Evolutionary conservation across 805 yeast species (phyloP).

Genomic region (Lipomyces oligophaga): DNA sequence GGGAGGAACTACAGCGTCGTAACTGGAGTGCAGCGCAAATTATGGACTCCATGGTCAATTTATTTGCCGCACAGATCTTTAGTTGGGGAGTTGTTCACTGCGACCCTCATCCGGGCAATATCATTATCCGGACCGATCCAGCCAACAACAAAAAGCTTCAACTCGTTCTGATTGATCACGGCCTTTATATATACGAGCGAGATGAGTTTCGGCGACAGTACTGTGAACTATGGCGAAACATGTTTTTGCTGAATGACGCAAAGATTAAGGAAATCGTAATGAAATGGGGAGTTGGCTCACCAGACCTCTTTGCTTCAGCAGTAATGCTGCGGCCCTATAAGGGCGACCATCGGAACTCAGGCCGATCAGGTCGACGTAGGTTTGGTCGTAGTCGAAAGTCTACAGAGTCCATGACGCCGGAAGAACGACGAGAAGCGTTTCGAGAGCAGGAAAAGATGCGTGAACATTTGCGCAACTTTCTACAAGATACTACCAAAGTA

Average conservation of each 20-base stretch:
- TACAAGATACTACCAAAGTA: constrained; percentile 59
- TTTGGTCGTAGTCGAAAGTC: background rate
- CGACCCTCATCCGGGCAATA: constrained; percentile 80
- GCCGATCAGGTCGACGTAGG: constrained; percentile 16
- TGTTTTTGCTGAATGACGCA: constrained; percentile 51
- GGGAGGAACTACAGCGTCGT: constrained; percentile 41
- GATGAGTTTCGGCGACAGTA: constrained; percentile 54
- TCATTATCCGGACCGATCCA: constrained; percentile 48
- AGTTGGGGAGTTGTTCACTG: constrained; percentile 66
- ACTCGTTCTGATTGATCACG: constrained; percentile 66
- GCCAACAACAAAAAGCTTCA: constrained; percentile 40
- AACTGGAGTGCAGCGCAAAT: constrained; percentile 41
- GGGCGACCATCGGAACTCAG: constrained; percentile 19
- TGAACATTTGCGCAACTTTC: constrained; percentile 51
- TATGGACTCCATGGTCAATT: constrained; percentile 50
- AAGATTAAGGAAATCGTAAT: constrained; percentile 49
- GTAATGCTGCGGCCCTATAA: constrained; percentile 48
- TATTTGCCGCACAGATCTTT: constrained; percentile 58
- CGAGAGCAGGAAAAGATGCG: constrained; percentile 45
- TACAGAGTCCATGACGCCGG: background rate
- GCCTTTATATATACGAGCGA: constrained; percentile 57
- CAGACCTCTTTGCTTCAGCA: constrained; percentile 58
- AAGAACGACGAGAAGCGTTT: constrained; percentile 33
- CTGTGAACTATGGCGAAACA: constrained; percentile 57
- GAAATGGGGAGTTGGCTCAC: constrained; percentile 67